Conservation (phyloP, 306 rosid genomes). For the Rosa chinensis region DNA sequence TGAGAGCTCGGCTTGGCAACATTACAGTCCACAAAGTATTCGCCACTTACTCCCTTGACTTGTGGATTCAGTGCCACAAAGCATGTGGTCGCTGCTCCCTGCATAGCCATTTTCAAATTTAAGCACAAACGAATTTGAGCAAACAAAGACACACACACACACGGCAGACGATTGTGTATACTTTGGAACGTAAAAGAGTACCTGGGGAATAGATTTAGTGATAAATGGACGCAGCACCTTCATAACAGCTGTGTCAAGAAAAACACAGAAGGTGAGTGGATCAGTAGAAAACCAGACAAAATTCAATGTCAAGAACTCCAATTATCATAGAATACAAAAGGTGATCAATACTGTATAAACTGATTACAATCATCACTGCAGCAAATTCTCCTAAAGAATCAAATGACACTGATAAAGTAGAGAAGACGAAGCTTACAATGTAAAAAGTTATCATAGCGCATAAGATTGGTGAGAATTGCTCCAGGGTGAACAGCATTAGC, state of each 20-base stretch:
- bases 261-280: not conserved
- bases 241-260: conserved; percentile 51
- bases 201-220: conserved; percentile 67
- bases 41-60: conserved; percentile 22
- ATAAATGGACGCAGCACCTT: conserved; percentile 43
- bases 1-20: conserved; percentile 29
- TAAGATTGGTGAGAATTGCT: conserved; percentile 33
- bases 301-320: not conserved
- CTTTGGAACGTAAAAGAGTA: not conserved
- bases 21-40: conserved; percentile 32
- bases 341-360: not conserved
- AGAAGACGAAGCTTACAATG: conserved; percentile 34
- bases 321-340: not conserved
- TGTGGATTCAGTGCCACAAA: conserved; percentile 54
- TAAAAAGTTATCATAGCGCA: conserved; percentile 32
- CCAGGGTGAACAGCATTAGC: conserved; percentile 45
- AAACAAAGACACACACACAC: not conserved
- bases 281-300: not conserved
- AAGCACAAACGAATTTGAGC: not conserved
- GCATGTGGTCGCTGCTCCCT: conserved; percentile 76
- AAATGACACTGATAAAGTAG: not conserved
- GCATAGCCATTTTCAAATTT: conserved; percentile 2
- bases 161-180: not conserved
- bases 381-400: not conserved
- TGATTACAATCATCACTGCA: not conserved